Base-by-base conservation (phyloP, 257 asterid genomes). In the Nyctanthes arbortristis region DNA sequence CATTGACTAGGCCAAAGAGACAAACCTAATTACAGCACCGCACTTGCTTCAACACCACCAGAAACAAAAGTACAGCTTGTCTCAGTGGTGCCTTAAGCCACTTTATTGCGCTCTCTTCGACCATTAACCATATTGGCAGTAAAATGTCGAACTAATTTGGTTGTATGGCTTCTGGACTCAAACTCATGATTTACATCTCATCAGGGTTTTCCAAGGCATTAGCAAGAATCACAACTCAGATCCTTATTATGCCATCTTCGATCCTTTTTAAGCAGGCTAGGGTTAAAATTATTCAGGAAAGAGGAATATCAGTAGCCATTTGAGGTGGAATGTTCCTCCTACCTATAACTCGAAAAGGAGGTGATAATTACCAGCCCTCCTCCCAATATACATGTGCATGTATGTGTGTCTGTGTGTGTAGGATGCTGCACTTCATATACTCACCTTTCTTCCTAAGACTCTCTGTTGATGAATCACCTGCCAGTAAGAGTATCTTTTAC, bases 381-480 rank as follows among this genome's bases (percentile, higher is more conserved):
- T 68, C 16, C 39, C 35, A n/a, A n/a, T n/a, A 13, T n/a, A 33
- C 55, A 67, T 5, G 47, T 27, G 31, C n/a, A n/a, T n/a, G n/a
- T n/a, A n/a, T n/a, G n/a, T n/a, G n/a, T n/a, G n/a, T n/a, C n/a
- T n/a, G n/a, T n/a, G n/a, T n/a, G n/a, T n/a, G n/a, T n/a, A n/a
- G n/a, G 6, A 28, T 52, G 63, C 29, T 60, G 60, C 56, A 61
- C 33, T 36, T 63, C 28, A 64, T 18, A 55, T 52, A 62, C 78
- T 61, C 67, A 88, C 99, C 90, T 83, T 86, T 84, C 95, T 89
- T 56, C 82, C 80, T 67, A 82, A 68, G 67, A 85, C 93, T 82
- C 90, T n/a, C n/a, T n/a, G 99, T 71, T 81, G 88, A 76, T 85
- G 95, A 67, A 88, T 57, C 84, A 94, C 98, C 88, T 94, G 98